Evolutionary conservation across 768 basidiomycete genomes (phyloP), one percentile per base, ranked within the genome.

Genomic region (Hebeloma cylindrosporum): DNA sequence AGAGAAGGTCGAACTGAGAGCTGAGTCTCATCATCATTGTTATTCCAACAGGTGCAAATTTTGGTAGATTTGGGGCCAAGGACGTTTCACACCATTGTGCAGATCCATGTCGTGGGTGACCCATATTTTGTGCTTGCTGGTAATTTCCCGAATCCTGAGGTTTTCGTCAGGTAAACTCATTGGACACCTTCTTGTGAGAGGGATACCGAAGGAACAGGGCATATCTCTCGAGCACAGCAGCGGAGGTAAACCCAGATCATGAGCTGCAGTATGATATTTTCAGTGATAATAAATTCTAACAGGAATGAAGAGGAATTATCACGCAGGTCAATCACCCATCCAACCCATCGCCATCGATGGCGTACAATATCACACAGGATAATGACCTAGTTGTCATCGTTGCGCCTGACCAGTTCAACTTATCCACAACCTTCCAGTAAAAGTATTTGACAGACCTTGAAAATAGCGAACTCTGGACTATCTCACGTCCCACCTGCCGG

Each of bases 331-430:
- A 20, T 63, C 56, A 10, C 40, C 75, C 47, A 57, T 72, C 47
- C 76, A 76, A n/a, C 74, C 79, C 2, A 71, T 93, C n/a, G n/a
- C n/a, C n/a, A n/a, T n/a, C n/a, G n/a, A n/a, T n/a, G 31, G 86
- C 75, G 0, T 93, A 78, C 69, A 93, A 93, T 60, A 71, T 93
- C 40, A 80, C 89, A 16, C 90, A 93, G 59, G 91, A 93, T 61
- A 84, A 82, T 55, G 75, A 73, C 2, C 58, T 87, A 18, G 69
- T 93, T 43, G 85, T 77, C 10, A 80, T 93, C 3, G 77, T 77
- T 49, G 77, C 77, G 7, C 58, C 65, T 10, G 71, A n/a, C n/a
- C n/a, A n/a, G n/a, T n/a, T n/a, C n/a, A n/a, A n/a, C n/a, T n/a
- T n/a, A n/a, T n/a, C n/a, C n/a, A n/a, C n/a, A n/a, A n/a, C n/a